Conservation (phyloP, 2,329 filamentous ascomycete species). For the Lecanicillium sp. region DNA sequence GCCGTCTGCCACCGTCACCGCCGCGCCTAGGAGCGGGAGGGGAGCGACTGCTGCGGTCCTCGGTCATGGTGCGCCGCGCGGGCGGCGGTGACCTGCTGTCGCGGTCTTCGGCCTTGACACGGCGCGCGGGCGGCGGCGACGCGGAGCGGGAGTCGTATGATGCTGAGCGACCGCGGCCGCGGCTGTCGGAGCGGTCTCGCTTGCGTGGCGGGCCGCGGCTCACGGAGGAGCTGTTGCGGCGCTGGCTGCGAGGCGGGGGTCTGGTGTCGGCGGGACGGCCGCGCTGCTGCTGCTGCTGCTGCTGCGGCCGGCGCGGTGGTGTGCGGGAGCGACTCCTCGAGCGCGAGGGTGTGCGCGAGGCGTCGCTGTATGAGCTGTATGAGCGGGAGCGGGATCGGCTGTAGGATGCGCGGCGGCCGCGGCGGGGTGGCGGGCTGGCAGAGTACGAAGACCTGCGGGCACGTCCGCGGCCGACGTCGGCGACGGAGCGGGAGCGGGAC, state of each 20-base stretch:
- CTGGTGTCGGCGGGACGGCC: not conserved
- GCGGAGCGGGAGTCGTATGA: constrained; percentile 9
- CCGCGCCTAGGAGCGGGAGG: constrained; percentile 3
- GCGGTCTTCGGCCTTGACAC: not conserved
- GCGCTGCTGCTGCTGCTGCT: not conserved
- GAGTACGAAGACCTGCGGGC: not conserved
- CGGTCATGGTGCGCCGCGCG: not conserved
- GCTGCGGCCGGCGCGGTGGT: not conserved
- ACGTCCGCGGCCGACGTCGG: not conserved
- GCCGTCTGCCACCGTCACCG: not conserved
- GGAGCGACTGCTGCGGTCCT: constrained; percentile 6
- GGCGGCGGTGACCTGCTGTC: constrained; percentile 5
- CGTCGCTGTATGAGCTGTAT: constrained; percentile 10
- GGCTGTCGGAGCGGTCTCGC: not conserved
- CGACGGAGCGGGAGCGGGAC: constrained; percentile 1
- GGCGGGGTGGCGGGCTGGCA: constrained; percentile 1
- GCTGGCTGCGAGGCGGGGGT: constrained; percentile 4
- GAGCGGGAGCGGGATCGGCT: constrained; percentile 13
- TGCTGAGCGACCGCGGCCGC: not conserved
- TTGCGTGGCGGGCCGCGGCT: constrained; percentile 7
- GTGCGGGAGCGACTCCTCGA: constrained; percentile 4
- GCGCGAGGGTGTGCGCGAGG: constrained; percentile 2
- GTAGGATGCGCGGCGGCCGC: not conserved
- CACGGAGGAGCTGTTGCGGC: constrained; percentile 7
- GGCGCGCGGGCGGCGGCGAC: not conserved